Percentiles rank a stretch among this genome's conserved stretches.
Evolutionary conservation across 805 yeast species (phyloP).

Genomic region (Wickerhamiella sorbophila): DNA sequence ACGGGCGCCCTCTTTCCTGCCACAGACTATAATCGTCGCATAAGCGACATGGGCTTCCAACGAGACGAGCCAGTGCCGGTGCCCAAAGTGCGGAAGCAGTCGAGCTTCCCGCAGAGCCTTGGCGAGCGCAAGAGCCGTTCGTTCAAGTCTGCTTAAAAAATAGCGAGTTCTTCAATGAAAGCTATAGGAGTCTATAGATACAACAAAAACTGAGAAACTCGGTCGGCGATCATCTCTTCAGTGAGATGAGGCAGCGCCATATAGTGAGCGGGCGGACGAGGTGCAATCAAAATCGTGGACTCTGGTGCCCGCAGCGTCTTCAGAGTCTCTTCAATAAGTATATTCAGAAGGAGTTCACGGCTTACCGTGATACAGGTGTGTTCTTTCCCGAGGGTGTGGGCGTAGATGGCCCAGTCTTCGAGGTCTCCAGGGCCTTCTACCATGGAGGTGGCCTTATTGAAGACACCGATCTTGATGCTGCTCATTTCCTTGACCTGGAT

Average conservation of each 20-base stretch:
- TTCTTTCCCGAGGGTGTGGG: slow-evolving; percentile 2
- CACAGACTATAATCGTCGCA: slow-evolving; percentile 18
- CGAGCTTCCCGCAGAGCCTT: slow-evolving; percentile 12
- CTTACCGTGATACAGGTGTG: not conserved
- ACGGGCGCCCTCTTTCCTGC: slow-evolving; percentile 17
- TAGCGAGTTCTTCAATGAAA: too few species aligned
- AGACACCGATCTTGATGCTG: slow-evolving; percentile 11
- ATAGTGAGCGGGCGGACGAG: not conserved
- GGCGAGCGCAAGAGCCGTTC: slow-evolving; percentile 11
- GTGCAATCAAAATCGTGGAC: not conserved
- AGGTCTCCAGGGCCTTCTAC: slow-evolving; percentile 16
- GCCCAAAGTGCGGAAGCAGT: slow-evolving; percentile 3
- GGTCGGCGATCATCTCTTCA: not conserved
- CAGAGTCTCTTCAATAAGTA: not conserved
- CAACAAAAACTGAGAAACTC: not conserved
- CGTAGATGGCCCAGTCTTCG: slow-evolving; percentile 9
- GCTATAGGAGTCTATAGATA: not conserved
- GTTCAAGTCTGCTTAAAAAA: too few species aligned
- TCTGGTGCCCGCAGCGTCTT: not conserved
- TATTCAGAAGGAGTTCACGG: not conserved
- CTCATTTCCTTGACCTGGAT: slow-evolving; percentile 29
- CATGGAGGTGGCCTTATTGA: slow-evolving; percentile 3
- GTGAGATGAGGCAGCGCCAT: not conserved
- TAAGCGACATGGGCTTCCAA: slow-evolving; percentile 19
- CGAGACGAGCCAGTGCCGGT: slow-evolving; percentile 18